Percentiles rank a stretch among this genome's conserved stretches.
phyloP scores from a whole-genome alignment of 768 basidiomycete genomes.

The Pleurotus cornucopiae region DNA sequence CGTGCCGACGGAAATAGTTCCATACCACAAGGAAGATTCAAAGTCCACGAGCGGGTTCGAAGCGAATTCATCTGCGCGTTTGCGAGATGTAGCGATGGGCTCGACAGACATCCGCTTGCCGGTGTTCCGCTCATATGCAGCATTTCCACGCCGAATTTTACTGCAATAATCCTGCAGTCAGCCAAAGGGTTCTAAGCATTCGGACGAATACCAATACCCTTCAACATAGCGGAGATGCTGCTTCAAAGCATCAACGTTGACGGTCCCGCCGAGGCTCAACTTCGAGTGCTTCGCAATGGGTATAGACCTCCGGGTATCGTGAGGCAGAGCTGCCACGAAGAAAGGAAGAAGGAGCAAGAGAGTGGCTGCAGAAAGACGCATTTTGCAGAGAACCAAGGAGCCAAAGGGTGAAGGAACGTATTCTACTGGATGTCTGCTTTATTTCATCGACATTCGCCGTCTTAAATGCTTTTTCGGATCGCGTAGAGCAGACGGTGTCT shows the following conservation, averaged over 20 bases:
- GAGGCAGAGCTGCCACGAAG: slow-evolving; percentile 1
- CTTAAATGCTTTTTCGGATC: too few species aligned
- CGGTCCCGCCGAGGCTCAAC: slow-evolving; percentile 5
- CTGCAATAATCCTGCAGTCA: neutral
- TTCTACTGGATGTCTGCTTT: too few species aligned
- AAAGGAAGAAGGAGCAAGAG: neutral
- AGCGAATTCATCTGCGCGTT: neutral
- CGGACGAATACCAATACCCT: neutral
- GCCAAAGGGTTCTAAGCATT: too few species aligned
- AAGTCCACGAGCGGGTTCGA: slow-evolving; percentile 1
- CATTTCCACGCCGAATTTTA: slow-evolving; percentile 2
- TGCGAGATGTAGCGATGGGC: neutral
- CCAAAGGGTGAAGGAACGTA: too few species aligned
- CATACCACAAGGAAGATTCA: slow-evolving; percentile 6
- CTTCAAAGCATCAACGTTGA: slow-evolving; percentile 4
- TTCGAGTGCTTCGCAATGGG: slow-evolving; percentile 1
- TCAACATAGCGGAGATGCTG: neutral
- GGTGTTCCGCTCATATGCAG: neutral
- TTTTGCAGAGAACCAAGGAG: neutral
- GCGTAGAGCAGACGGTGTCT: too few species aligned
- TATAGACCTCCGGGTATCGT: slow-evolving; percentile 3
- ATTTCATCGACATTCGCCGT: too few species aligned
- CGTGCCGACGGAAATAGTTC: slow-evolving; percentile 9
- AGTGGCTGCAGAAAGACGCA: neutral
- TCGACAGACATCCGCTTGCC: neutral